These are phyloP conservation scores for Castanea crenata DNA, from an alignment of 306 rosid species.

Conservation along the genomic window DNA sequence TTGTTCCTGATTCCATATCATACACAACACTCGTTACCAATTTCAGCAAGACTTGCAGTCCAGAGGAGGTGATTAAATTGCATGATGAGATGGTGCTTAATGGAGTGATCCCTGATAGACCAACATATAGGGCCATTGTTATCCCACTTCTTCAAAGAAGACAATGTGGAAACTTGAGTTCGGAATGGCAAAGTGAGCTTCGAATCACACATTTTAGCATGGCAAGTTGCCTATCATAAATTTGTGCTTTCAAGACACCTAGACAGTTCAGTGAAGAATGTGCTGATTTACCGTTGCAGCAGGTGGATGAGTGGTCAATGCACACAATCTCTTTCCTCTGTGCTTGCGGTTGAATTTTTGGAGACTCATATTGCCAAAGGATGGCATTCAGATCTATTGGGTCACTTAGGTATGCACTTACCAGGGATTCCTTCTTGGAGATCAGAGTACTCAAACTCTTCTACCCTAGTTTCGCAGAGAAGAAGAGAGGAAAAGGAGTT, in stretches of 20 bases:
- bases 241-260: not conserved
- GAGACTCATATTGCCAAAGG: too few relatives aligned
- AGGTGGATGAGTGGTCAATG: not conserved
- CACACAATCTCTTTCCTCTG: not conserved
- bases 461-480: too few relatives aligned
- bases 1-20: slow-evolving; percentile 47
- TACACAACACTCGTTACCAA: slow-evolving; percentile 47
- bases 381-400: too few relatives aligned
- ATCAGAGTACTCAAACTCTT: too few relatives aligned
- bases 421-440: too few relatives aligned
- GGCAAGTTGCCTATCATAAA: not conserved
- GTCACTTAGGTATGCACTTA: too few relatives aligned
- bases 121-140: slow-evolving; percentile 35
- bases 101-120: slow-evolving; percentile 46
- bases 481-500: too few relatives aligned
- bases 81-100: slow-evolving; percentile 55
- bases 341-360: not conserved
- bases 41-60: slow-evolving; percentile 28
- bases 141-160: slow-evolving; percentile 31
- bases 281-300: not conserved
- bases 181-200: not conserved
- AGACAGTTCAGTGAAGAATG: not conserved
- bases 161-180: slow-evolving; percentile 1
- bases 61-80: slow-evolving; percentile 48
- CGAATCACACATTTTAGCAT: not conserved